These are phyloP conservation scores for Ophiocordyceps camponoti-floridani DNA, from an alignment of 2,329 filamentous ascomycete genomes.

Conservation along the genomic window DNA sequence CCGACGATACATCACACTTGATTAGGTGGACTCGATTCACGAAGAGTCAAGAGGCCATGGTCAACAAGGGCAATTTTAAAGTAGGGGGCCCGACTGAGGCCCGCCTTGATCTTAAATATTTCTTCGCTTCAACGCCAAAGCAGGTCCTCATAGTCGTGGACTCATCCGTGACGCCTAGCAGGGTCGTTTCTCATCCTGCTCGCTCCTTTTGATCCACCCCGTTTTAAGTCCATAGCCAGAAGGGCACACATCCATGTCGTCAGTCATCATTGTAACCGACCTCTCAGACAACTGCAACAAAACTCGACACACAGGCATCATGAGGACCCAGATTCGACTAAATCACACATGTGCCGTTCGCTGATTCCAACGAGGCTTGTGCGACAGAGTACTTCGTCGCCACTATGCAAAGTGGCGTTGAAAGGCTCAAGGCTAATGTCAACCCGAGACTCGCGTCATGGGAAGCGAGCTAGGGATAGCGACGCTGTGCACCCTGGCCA, in stretches of 20 bases:
- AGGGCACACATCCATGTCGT: neutral
- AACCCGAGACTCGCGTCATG: too few species aligned
- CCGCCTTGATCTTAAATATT: too few species aligned
- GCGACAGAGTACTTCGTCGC: too few species aligned
- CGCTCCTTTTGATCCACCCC: neutral
- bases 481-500: conserved; percentile 34
- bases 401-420: too few species aligned
- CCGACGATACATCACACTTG: too few species aligned
- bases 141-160: neutral
- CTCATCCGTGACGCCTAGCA: neutral
- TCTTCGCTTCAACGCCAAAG: neutral
- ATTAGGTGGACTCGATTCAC: too few species aligned
- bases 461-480: conserved; percentile 37
- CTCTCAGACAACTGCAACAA: too few species aligned
- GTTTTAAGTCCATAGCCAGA: neutral
- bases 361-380: too few species aligned
- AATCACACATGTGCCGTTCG: too few species aligned
- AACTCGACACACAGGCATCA: too few species aligned
- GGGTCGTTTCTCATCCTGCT: neutral
- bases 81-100: neutral
- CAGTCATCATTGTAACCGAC: neutral
- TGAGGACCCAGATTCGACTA: too few species aligned
- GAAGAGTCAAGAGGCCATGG: neutral
- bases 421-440: too few species aligned
- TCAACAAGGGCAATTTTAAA: neutral